Evolutionary conservation across 2,329 filamentous ascomycete genomes (phyloP).

Genomic region (Verruconis gallopava): DNA sequence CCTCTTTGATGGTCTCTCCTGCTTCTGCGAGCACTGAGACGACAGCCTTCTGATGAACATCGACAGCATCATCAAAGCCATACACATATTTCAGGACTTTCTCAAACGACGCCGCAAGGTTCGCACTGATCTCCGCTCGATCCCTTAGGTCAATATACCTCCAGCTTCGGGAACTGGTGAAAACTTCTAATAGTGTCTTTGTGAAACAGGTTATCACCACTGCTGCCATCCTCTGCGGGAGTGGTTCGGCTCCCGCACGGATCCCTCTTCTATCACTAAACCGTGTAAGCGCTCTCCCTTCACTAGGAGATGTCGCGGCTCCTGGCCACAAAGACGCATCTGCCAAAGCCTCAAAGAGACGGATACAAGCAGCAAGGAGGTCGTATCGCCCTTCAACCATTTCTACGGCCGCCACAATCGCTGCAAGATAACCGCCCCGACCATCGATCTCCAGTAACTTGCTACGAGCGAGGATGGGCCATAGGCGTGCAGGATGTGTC

Average conservation of each 20-base stretch:
- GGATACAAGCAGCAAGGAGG: conserved; percentile 61
- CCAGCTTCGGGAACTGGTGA: conserved; percentile 80
- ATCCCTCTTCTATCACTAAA: conserved; percentile 21
- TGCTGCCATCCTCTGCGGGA: conserved; percentile 65
- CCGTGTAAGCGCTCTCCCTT: conserved; percentile 31
- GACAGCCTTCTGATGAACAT: conserved; percentile 33
- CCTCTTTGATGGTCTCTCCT: conserved; percentile 62
- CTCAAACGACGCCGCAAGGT: conserved; percentile 57
- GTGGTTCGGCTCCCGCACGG: conserved; percentile 43
- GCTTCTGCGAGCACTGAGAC: conserved; percentile 56
- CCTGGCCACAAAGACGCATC: conserved; percentile 57
- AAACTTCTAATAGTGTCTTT: conserved; percentile 64
- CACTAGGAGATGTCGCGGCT: conserved; percentile 51
- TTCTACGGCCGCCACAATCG: conserved; percentile 72
- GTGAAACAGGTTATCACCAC: conserved; percentile 60
- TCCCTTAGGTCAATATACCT: conserved; percentile 59
- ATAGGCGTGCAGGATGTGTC: conserved; percentile 68
- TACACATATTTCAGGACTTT: conserved; percentile 60
- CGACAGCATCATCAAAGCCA: conserved; percentile 52
- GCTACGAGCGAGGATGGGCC: conserved; percentile 78
- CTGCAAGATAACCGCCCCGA: conserved; percentile 61
- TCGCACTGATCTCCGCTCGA: conserved; percentile 53
- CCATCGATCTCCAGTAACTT: conserved; percentile 66
- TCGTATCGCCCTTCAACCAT: conserved; percentile 63
- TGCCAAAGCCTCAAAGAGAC: conserved; percentile 61